phyloP scores from a whole-genome alignment of 83 land plant species.

The Picea engelmannii region DNA sequence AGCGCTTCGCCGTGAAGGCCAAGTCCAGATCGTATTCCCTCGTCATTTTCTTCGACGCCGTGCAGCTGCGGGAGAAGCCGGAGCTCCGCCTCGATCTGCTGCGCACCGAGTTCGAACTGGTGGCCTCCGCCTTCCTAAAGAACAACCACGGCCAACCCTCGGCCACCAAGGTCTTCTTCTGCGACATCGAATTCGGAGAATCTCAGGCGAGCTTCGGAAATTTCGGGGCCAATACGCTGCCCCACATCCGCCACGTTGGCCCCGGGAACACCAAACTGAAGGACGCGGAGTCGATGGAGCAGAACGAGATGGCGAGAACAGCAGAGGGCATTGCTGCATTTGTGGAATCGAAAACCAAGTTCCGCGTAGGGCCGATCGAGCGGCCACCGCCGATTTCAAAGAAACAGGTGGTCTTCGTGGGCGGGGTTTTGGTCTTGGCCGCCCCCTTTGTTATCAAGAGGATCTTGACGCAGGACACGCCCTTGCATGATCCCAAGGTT shows the following conservation, averaged over 20 bases:
- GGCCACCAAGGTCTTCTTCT: conserved; percentile 41
- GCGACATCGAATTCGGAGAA: conserved; percentile 26
- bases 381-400: conserved; percentile 76
- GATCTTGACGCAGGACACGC: conserved; percentile 59
- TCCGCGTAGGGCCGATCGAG: conserved; percentile 66
- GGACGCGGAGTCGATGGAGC: conserved; percentile 70
- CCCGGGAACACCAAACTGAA: conserved; percentile 36
- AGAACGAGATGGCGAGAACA: conserved; percentile 55
- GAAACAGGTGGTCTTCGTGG: conserved; percentile 49
- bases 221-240: conserved; percentile 59
- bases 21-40: conserved; percentile 70
- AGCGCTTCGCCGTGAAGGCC: conserved; percentile 50
- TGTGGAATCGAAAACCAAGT: conserved; percentile 65
- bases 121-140: conserved; percentile 62
- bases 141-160: conserved; percentile 34
- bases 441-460: conserved; percentile 58
- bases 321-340: conserved; percentile 89
- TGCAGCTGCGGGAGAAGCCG: conserved; percentile 73
- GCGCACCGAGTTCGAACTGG: conserved; percentile 68
- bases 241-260: conserved; percentile 70
- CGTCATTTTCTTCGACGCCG: conserved; percentile 94
- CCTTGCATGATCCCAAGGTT: conserved; percentile 64
- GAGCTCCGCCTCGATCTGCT: conserved; percentile 81
- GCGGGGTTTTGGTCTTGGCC: conserved; percentile 20
- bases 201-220: conserved; percentile 52